Evolutionary conservation across 768 basidiomycete species (phyloP).

Genomic region (Naganishia onofrii): DNA sequence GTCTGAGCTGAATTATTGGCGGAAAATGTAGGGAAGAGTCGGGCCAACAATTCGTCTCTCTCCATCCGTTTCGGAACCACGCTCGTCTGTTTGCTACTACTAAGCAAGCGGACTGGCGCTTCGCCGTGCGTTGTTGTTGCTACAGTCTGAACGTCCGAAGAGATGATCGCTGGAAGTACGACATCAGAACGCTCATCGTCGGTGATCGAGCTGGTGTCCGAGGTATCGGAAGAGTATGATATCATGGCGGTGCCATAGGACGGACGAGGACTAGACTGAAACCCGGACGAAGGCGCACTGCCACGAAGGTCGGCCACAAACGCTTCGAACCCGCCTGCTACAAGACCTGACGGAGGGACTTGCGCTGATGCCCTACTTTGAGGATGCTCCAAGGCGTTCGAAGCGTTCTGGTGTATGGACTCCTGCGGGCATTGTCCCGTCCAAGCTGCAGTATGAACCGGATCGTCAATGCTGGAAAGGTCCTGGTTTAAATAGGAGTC

Average conservation of each 20-base stretch:
- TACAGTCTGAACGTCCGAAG: neutral
- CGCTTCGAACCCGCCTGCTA: neutral
- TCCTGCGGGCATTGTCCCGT: neutral
- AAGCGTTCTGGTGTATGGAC: neutral
- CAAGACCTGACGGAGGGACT: too few relatives aligned
- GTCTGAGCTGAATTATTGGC: neutral
- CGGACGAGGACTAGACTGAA: constrained; percentile 1
- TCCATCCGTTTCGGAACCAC: neutral
- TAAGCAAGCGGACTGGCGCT: neutral
- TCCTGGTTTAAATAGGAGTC: neutral
- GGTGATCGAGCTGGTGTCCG: neutral
- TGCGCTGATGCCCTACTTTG: neutral
- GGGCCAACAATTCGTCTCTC: constrained; percentile 9
- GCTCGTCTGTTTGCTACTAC: neutral
- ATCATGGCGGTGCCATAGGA: too few relatives aligned
- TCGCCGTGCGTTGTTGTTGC: neutral
- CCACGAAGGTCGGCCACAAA: neutral
- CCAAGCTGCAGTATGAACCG: neutral
- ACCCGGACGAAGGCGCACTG: neutral
- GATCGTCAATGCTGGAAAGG: neutral
- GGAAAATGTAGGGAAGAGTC: constrained; percentile 9
- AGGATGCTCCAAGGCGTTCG: neutral
- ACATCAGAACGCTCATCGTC: neutral
- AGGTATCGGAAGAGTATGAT: neutral
- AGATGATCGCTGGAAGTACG: neutral